Base-by-base conservation (phyloP, 1,284 basidiomycete genomes). In the Cryptococcus floricola region DNA sequence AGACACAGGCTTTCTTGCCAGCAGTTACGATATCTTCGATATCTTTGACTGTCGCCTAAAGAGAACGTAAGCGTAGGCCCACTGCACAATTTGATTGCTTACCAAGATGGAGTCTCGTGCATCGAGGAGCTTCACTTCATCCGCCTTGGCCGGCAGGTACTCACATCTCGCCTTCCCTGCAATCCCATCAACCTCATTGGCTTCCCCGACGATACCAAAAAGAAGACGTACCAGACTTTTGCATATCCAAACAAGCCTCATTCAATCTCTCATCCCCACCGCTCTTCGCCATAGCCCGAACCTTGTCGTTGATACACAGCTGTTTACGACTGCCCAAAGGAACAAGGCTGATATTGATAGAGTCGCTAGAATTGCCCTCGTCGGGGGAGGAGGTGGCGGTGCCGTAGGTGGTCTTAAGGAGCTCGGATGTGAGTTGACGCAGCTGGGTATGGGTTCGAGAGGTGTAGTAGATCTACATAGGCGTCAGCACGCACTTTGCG, bases 401-500 rank as follows among this genome's bases (percentile, higher is more conserved):
- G 27, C 63, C 66, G 49, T 74, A 77, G 31, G 56, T 69, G 49
- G 70, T 84, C 68, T 87, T 90, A 39, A 81, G 82, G 8, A 98
- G 80, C 74, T 98, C 96, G 5, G 87, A 85, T 12, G 95, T 81
- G 13, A 98, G 84, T 72, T 98, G 95, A 1, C 91, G 83, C 3
- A 98, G 83, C 70, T 98, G 95, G 2, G 91, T 92, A 75, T 98
- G 95, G 0, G 95, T 98, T 31, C 96, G 82, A 0, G 94, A 97
- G 0, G 92, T 89, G 71, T 94, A 97, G 71, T 87, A 94, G 54
- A 98, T 86, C 81, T 80, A 66, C 50, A 28, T 12, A 44, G 19
- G 13, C 25, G 14, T 49, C 10, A 44, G 19, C 14, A 41, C 18
- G 34, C 27, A 2, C 4, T 13, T 18, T 23, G 4, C 8, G 48